A percentile compares a stretch with the other conserved stretches of the same genome.
Evolutionary conservation across 2,329 filamentous ascomycete species (phyloP).

Genomic region (Fusarium temperatum): DNA sequence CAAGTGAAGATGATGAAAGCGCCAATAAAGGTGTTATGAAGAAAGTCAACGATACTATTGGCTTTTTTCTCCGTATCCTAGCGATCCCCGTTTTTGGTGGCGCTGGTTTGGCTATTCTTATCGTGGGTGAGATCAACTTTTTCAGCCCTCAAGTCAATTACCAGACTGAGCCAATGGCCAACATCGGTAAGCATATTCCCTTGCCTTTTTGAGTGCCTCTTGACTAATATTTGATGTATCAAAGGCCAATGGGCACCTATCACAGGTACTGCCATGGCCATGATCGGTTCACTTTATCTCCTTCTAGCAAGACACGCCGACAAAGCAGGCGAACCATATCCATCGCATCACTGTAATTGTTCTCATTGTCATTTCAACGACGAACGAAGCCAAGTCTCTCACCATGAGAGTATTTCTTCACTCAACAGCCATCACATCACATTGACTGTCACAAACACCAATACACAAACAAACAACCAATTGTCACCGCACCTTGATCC

Average conservation of each 20-base stretch:
- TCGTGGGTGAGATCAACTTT: constrained; percentile 72
- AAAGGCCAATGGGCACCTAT: constrained; percentile 68
- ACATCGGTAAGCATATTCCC: constrained; percentile 58
- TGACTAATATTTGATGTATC: background rate
- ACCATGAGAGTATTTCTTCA: background rate
- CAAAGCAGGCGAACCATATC: background rate
- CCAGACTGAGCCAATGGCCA: constrained; percentile 69
- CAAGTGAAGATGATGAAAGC: constrained; percentile 53
- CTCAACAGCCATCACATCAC: background rate
- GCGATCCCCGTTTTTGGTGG: constrained; percentile 68
- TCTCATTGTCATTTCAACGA: background rate
- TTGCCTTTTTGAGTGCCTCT: fast-evolving
- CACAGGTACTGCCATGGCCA: constrained; percentile 65
- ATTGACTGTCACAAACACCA: background rate
- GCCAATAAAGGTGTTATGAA: constrained; percentile 62
- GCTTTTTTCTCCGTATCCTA: constrained; percentile 62
- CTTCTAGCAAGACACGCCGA: constrained; percentile 49
- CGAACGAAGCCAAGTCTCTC: background rate
- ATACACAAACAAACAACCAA: background rate
- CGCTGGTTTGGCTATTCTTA: constrained; percentile 66
- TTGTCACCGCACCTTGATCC: background rate
- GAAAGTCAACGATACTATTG: constrained; percentile 63
- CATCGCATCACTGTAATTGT: constrained; percentile 18
- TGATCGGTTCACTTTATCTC: constrained; percentile 67
- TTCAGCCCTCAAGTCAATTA: constrained; percentile 65